Percentiles rank a stretch among this genome's conserved stretches.
phyloP scores from a whole-genome alignment of 371 early-diverging fungal genomes.

The Syncephalastrum racemosum region DNA sequence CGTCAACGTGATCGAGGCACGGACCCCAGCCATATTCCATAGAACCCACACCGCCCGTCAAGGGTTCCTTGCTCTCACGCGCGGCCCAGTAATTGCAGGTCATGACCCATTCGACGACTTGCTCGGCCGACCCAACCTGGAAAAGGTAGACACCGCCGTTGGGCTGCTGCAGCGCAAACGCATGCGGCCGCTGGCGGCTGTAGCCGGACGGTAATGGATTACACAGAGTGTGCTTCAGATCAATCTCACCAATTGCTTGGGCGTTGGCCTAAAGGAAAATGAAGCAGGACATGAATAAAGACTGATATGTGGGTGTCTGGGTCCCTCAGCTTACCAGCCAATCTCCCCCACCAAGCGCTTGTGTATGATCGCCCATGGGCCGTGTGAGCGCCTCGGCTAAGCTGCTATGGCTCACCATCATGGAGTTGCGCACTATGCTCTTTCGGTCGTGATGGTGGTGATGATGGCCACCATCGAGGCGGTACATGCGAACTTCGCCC shows the following conservation, averaged over 20 bases:
- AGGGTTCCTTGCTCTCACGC: constrained; percentile 82
- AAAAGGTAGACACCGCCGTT: constrained; percentile 86
- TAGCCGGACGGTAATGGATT: constrained; percentile 85
- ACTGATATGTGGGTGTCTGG: too few relatives aligned
- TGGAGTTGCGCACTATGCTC: constrained; percentile 18
- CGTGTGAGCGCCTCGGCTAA: constrained; percentile 10
- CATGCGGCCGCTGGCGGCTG: constrained; percentile 73
- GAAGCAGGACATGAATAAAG: too few relatives aligned
- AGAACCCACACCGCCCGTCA: constrained; percentile 81
- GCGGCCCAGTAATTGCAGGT: constrained; percentile 95
- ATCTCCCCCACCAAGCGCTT: constrained; percentile 25
- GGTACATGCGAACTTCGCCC: constrained; percentile 80
- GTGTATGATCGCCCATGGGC: not conserved
- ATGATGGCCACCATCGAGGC: constrained; percentile 48
- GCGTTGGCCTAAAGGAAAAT: constrained; percentile 27
- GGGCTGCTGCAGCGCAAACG: constrained; percentile 82
- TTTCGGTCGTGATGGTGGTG: constrained; percentile 15
- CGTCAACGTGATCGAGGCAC: constrained; percentile 44
- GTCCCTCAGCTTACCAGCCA: constrained; percentile 24
- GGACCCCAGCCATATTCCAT: constrained; percentile 93
- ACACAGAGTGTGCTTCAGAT: constrained; percentile 80
- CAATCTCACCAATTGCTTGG: constrained; percentile 57
- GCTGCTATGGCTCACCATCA: constrained; percentile 19
- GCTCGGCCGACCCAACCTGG: constrained; percentile 69
- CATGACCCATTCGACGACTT: constrained; percentile 80